Evolutionary conservation across 2,329 filamentous ascomycete genomes (phyloP).

Genomic region (Canariomyces notabilis): DNA sequence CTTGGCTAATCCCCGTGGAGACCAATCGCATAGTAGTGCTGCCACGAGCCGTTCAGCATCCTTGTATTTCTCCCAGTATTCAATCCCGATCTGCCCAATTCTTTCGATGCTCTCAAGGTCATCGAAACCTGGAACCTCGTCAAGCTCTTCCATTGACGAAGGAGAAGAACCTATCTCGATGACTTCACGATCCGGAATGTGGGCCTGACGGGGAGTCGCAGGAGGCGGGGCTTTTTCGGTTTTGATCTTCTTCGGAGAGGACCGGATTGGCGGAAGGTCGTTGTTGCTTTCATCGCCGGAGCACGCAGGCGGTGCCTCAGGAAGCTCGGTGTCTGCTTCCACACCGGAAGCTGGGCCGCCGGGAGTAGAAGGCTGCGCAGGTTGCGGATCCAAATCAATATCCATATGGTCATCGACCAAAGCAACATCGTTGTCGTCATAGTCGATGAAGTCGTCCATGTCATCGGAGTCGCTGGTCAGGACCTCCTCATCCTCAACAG

Average conservation of each 20-base stretch:
- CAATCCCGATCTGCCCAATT: slow-evolving; percentile 16
- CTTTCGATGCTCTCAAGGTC: slow-evolving; percentile 11
- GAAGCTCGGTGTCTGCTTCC: not conserved
- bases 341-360: not conserved
- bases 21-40: slow-evolving; percentile 26
- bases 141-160: not conserved
- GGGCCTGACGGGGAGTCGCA: slow-evolving; percentile 2
- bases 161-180: slow-evolving; percentile 15
- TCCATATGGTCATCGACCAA: slow-evolving; percentile 15
- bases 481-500: slow-evolving; percentile 43
- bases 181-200: slow-evolving; percentile 1
- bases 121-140: slow-evolving; percentile 11
- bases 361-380: not conserved
- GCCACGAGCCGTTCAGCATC: slow-evolving; percentile 29
- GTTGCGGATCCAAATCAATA: slow-evolving; percentile 7
- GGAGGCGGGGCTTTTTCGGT: slow-evolving; percentile 1
- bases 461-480: slow-evolving; percentile 49
- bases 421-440: slow-evolving; percentile 25
- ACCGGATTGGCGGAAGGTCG: not conserved
- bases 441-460: slow-evolving; percentile 47
- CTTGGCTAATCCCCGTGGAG: slow-evolving; percentile 13
- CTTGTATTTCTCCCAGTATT: slow-evolving; percentile 20
- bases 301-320: not conserved
- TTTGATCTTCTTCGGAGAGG: slow-evolving; percentile 9
- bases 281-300: not conserved